These are phyloP conservation scores for Ophiocordyceps camponoti-floridani DNA, from an alignment of 2,329 filamentous ascomycete genomes.

Conservation along the genomic window DNA sequence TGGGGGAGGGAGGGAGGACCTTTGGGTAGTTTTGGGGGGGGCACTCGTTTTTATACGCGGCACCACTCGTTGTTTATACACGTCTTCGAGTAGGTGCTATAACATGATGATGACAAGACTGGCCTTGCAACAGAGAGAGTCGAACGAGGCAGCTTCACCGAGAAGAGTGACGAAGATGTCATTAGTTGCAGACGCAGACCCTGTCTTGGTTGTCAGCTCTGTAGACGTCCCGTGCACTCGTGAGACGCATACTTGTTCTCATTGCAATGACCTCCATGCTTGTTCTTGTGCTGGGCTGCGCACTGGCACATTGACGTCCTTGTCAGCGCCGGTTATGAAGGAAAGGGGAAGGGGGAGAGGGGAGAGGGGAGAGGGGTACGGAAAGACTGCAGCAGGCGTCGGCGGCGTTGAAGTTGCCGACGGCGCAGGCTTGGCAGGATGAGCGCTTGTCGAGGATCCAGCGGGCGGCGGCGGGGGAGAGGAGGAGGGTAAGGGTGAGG, in stretches of 20 bases:
- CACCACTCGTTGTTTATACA: too few species aligned
- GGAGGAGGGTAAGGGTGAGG: neutral
- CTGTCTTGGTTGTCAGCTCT: neutral
- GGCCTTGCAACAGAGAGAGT: too few species aligned
- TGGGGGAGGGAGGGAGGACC: too few species aligned
- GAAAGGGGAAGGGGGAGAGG: neutral
- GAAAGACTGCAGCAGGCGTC: neutral
- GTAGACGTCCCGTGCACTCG: neutral
- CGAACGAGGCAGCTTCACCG: too few species aligned
- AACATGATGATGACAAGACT: too few species aligned
- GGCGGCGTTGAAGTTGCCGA: neutral
- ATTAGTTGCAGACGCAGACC: neutral
- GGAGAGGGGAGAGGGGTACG: neutral
- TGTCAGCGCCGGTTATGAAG: neutral
- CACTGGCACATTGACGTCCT: too few species aligned
- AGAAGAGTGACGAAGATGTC: neutral
- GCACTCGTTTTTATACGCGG: too few species aligned
- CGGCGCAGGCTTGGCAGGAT: neutral
- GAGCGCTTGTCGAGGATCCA: neutral
- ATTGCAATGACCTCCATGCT: neutral
- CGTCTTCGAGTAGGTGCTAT: too few species aligned
- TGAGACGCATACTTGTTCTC: neutral
- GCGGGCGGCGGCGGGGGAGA: neutral
- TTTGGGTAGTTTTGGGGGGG: too few species aligned
- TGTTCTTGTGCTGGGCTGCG: neutral